phyloP scores from a whole-genome alignment of 345 rosid genomes.

The Mallotus nudiflorus region DNA sequence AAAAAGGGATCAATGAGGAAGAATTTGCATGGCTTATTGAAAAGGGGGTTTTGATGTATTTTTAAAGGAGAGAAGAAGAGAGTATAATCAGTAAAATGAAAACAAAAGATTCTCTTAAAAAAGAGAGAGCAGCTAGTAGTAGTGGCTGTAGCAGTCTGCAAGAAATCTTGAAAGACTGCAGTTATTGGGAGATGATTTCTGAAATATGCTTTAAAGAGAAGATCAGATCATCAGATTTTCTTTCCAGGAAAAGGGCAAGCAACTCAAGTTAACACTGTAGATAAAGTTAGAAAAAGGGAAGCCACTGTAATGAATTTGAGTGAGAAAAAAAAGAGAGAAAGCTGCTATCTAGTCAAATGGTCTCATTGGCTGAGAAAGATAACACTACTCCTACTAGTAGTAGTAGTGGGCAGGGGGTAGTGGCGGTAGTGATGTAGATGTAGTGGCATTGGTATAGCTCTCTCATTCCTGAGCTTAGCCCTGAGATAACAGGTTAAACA shows the following conservation, averaged over 20 bases:
- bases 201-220: constrained; percentile 28
- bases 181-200: constrained; percentile 21
- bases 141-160: constrained; percentile 17
- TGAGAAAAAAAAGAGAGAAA: constrained; percentile 22
- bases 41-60: neutral
- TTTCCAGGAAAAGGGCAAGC: constrained; percentile 42
- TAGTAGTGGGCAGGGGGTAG: no score
- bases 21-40: constrained; percentile 22
- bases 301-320: neutral
- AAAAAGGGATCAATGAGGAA: constrained; percentile 5
- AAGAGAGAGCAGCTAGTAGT: constrained; percentile 9
- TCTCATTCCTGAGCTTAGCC: no score
- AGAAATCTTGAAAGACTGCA: constrained; percentile 24
- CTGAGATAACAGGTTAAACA: neutral
- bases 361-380: constrained; percentile 6
- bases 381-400: neutral
- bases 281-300: constrained; percentile 31
- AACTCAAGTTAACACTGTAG: constrained; percentile 52
- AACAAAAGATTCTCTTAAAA: neutral
- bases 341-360: constrained; percentile 21
- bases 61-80: neutral
- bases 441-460: no score
- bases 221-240: constrained; percentile 46
- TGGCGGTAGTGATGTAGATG: no score
- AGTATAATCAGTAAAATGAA: neutral